Percentiles rank a stretch among this genome's conserved stretches.
phyloP scores from a whole-genome alignment of 2,329 filamentous ascomycete species.

The Paraphoma chrysanthemicola region DNA sequence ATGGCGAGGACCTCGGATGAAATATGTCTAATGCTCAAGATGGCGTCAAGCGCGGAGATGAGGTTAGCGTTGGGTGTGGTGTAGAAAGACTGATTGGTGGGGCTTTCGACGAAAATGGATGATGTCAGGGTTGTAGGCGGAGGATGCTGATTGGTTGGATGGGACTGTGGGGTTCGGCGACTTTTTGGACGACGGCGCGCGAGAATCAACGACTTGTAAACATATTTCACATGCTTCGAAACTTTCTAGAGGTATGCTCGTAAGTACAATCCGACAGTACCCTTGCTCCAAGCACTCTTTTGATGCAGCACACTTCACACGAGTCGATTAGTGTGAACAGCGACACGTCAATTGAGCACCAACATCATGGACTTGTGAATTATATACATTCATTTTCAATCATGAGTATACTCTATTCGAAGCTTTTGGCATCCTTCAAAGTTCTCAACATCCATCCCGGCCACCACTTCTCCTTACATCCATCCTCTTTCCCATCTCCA shows the following conservation, averaged over 20 bases:
- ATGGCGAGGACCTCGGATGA: background rate
- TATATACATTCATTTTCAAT: no score
- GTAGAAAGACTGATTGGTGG: slow-evolving; percentile 10
- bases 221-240: no score
- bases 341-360: no score
- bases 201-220: no score
- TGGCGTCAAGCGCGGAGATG: slow-evolving; percentile 10
- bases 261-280: no score
- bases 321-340: no score
- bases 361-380: no score
- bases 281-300: no score
- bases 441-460: slow-evolving; percentile 1
- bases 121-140: background rate
- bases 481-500: background rate
- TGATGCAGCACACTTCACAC: no score
- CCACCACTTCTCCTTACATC: slow-evolving; percentile 4
- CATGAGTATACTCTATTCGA: background rate
- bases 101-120: slow-evolving; percentile 6
- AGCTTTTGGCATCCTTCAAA: background rate
- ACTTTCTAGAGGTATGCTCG: no score
- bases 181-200: no score
- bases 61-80: slow-evolving; percentile 11
- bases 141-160: background rate
- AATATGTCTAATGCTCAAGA: slow-evolving; percentile 12
- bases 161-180: background rate